A percentile compares a stretch with the other conserved stretches of the same genome.
phyloP scores from a whole-genome alignment of 345 rosid species.

The Ricinus communis region DNA sequence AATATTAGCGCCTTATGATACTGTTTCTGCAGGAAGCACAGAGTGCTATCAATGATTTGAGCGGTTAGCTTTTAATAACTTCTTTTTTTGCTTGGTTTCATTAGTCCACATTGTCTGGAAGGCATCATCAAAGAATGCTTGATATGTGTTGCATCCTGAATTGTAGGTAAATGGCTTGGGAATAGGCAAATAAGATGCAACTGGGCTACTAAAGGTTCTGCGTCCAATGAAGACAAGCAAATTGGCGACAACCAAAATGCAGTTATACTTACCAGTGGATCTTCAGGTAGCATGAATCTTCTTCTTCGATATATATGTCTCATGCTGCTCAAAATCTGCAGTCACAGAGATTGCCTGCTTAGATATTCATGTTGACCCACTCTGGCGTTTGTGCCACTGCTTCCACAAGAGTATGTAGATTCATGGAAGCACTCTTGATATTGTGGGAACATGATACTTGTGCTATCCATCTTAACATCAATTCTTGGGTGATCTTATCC shows the following conservation, averaged over 20 bases:
- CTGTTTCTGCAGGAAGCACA: conserved; percentile 29
- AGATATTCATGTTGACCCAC: background rate
- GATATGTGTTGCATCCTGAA: background rate
- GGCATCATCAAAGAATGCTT: background rate
- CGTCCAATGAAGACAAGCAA: conserved; percentile 32
- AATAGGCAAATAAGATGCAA: conserved; percentile 38
- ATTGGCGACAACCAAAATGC: conserved; percentile 32
- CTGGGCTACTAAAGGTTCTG: conserved; percentile 34
- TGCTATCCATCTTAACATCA: background rate
- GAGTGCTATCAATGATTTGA: conserved; percentile 30
- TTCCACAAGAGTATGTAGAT: conserved; percentile 4
- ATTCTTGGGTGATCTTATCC: background rate
- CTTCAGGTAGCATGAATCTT: conserved; percentile 25
- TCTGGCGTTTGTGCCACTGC: background rate
- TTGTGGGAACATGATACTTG: conserved; percentile 1
- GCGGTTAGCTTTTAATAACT: conserved; percentile 4
- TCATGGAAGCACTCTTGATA: conserved; percentile 1
- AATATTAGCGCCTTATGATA: background rate
- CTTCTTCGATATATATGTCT: background rate
- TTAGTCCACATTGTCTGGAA: background rate
- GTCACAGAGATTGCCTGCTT: background rate
- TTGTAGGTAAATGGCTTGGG: conserved; percentile 34
- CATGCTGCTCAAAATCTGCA: background rate
- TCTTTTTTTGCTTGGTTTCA: background rate
- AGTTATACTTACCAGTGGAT: conserved; percentile 32